Percentiles rank a stretch among this genome's conserved stretches.
Conservation (phyloP, 169 alveolate species). For the Plasmodium fragile region DNA sequence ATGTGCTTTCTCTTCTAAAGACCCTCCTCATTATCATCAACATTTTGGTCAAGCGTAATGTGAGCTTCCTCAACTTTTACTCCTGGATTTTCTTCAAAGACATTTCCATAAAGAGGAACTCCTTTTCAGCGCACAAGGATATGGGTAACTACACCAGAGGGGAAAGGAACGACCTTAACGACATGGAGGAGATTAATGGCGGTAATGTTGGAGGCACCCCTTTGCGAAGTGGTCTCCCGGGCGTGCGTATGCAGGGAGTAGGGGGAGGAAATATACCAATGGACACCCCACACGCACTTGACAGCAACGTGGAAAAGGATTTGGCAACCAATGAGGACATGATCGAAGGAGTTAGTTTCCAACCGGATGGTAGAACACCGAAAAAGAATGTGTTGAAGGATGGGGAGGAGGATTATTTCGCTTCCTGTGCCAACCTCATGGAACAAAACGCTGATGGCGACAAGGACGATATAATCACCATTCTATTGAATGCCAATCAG, state of each 20-base stretch:
- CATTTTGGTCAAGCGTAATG: conserved; percentile 51
- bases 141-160: background rate
- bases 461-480: background rate
- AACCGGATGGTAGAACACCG: background rate
- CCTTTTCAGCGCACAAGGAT: conserved; percentile 6
- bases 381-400: background rate
- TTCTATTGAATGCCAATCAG: conserved; percentile 15
- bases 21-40: conserved; percentile 59
- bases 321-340: background rate
- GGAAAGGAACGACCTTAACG: background rate
- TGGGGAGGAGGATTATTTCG: background rate
- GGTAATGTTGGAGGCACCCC: background rate
- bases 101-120: conserved; percentile 31
- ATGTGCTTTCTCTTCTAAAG: conserved; percentile 45
- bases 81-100: conserved; percentile 73
- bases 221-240: background rate
- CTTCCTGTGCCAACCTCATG: background rate
- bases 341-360: background rate
- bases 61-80: conserved; percentile 49
- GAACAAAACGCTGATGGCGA: background rate
- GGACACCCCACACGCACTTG: background rate
- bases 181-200: background rate
- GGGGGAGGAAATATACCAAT: background rate
- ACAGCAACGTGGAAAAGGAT: background rate
- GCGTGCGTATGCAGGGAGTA: background rate